These are phyloP conservation scores for Draba incana DNA, from an alignment of 345 rosid species.

Conservation along the genomic window DNA sequence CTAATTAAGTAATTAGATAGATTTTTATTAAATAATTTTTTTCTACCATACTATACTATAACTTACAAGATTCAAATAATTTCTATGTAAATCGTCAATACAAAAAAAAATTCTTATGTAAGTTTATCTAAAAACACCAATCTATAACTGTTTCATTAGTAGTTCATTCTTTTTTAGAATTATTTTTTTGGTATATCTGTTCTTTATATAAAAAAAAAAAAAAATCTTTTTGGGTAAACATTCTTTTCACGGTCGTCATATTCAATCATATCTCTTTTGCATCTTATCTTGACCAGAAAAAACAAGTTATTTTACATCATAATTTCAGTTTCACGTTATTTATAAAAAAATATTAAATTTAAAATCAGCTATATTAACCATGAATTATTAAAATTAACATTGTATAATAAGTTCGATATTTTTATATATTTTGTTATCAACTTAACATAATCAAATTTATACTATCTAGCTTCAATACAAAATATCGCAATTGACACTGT, in stretches of 20 bases:
- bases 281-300: too few species aligned
- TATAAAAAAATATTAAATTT: too few species aligned
- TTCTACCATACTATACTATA: too few species aligned
- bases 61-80: background rate
- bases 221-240: too few species aligned
- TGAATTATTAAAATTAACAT: background rate
- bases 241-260: too few species aligned
- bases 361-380: background rate
- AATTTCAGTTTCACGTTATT: background rate
- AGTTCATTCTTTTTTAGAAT: background rate
- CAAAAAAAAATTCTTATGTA: background rate
- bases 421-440: too few species aligned
- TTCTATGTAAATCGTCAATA: too few species aligned
- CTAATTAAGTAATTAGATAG: too few species aligned
- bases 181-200: background rate
- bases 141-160: background rate
- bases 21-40: too few species aligned
- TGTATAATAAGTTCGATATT: too few species aligned
- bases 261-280: too few species aligned
- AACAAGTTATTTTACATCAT: background rate
- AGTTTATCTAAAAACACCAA: background rate
- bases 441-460: background rate
- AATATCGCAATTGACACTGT: conserved; percentile 4
- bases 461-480: background rate
- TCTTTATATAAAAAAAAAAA: background rate